A percentile compares a stretch with the other conserved stretches of the same genome.
Evolutionary conservation across 2,329 filamentous ascomycete genomes (phyloP).

Genomic region (Colletotrichum magnum): DNA sequence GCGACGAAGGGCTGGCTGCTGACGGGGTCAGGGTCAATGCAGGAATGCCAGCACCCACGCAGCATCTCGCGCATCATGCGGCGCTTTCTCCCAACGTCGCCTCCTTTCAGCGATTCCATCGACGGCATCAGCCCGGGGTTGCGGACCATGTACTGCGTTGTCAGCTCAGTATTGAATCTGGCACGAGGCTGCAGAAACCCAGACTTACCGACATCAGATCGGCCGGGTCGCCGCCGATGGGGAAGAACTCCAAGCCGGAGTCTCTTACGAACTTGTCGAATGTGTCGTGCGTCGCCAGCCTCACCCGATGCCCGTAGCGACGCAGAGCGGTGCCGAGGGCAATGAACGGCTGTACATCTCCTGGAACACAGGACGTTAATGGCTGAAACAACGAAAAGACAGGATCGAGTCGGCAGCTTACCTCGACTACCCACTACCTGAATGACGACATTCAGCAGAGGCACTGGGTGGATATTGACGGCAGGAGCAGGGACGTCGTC

Average conservation of each 20-base stretch:
- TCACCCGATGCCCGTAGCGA: slow-evolving; percentile 58
- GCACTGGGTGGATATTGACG: not conserved
- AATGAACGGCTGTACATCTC: slow-evolving; percentile 66
- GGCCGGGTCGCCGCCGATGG: slow-evolving; percentile 66
- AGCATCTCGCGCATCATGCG: slow-evolving; percentile 49
- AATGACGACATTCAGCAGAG: slow-evolving; percentile 36
- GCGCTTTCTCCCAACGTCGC: slow-evolving; percentile 47
- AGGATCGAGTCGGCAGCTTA: not conserved
- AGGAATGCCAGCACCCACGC: slow-evolving; percentile 48
- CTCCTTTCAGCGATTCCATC: slow-evolving; percentile 45
- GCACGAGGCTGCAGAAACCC: not conserved
- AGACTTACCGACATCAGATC: slow-evolving; percentile 54
- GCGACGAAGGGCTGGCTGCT: slow-evolving; percentile 58
- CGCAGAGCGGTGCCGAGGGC: slow-evolving; percentile 60
- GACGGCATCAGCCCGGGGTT: slow-evolving; percentile 49
- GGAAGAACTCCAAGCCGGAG: slow-evolving; percentile 65
- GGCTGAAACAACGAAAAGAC: not conserved
- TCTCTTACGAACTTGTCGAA: slow-evolving; percentile 64
- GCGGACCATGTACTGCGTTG: slow-evolving; percentile 47
- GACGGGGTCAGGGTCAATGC: slow-evolving; percentile 45
- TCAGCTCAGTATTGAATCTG: slow-evolving; percentile 44
- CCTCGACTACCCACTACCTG: slow-evolving; percentile 42
- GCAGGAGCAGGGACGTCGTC: not conserved
- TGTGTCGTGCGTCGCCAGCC: slow-evolving; percentile 62
- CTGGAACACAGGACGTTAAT: slow-evolving; percentile 40